Percentiles rank a stretch among this genome's conserved stretches.
Evolutionary conservation across 306 rosid genomes (phyloP).

Genomic region (Vachellia collinsii): DNA sequence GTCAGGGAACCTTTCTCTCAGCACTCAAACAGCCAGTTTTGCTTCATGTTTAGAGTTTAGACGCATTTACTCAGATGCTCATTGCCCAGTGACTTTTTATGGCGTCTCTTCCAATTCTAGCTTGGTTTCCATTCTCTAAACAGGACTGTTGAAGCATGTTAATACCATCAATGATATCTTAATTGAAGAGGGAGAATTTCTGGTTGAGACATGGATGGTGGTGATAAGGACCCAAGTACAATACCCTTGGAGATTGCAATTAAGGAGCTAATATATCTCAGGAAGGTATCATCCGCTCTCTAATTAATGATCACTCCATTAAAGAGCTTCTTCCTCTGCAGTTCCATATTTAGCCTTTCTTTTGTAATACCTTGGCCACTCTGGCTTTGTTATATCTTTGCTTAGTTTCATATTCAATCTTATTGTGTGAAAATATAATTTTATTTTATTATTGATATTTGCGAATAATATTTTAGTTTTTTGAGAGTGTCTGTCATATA

Average conservation of each 20-base stretch:
- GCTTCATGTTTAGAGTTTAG: background rate
- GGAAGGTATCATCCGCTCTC: slow-evolving; percentile 15
- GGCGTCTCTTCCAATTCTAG: background rate
- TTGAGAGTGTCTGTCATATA: too few species aligned
- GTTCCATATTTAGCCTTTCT: slow-evolving; percentile 23
- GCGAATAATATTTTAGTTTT: background rate
- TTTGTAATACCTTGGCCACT: background rate
- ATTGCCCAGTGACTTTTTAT: background rate
- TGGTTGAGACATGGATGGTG: slow-evolving; percentile 12
- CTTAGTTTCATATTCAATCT: background rate
- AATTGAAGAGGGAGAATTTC: background rate
- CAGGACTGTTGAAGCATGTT: background rate
- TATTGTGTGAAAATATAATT: background rate
- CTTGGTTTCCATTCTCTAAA: background rate
- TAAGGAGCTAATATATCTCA: slow-evolving; percentile 29
- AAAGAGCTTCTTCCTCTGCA: slow-evolving; percentile 24
- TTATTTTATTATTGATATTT: background rate
- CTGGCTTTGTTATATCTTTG: background rate
- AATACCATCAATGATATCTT: background rate
- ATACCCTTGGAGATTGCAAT: slow-evolving; percentile 36
- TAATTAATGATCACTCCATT: slow-evolving; percentile 2
- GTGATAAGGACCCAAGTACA: slow-evolving; percentile 24
- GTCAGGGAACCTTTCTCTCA: background rate
- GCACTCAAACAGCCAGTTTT: background rate
- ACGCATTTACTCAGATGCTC: background rate